Conservation (phyloP, 192 early-diverging fungal species). For the Allomyces macrogynus region DNA sequence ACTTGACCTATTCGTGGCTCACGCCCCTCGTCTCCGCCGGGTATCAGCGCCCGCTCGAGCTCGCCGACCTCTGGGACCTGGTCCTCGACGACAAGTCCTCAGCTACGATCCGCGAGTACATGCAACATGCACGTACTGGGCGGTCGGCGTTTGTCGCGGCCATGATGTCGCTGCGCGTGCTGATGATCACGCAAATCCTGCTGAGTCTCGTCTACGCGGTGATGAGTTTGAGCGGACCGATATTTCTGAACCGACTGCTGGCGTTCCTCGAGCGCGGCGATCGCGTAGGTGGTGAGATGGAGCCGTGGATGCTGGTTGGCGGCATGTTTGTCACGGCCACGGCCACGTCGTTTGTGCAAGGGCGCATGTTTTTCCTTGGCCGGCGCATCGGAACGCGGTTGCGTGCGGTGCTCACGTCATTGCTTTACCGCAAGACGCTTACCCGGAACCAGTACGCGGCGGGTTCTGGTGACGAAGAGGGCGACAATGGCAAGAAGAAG, state of each 20-base stretch:
- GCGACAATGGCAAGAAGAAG: background rate
- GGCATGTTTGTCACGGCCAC: background rate
- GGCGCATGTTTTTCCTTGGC: background rate
- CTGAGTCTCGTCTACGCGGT: background rate
- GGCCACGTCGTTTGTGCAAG: background rate
- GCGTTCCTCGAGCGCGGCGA: background rate
- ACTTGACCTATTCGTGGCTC: background rate
- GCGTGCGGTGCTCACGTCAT: background rate
- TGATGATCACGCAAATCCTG: background rate
- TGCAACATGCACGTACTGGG: background rate
- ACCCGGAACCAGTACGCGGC: background rate
- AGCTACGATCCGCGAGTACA: background rate
- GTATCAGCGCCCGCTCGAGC: constrained; percentile 38
- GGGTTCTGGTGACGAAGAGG: background rate
- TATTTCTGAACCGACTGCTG: background rate
- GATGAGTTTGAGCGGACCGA: background rate
- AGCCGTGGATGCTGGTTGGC: background rate
- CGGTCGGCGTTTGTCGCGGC: background rate
- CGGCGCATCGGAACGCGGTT: background rate
- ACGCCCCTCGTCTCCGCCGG: constrained; percentile 10
- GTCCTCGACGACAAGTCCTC: background rate
- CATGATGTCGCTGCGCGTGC: background rate
- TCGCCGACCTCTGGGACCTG: constrained; percentile 36
- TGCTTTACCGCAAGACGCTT: background rate
- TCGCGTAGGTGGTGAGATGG: background rate